phyloP scores from a whole-genome alignment of 495 filamentous ascomycete genomes.

The Cryomyces antarcticus region DNA sequence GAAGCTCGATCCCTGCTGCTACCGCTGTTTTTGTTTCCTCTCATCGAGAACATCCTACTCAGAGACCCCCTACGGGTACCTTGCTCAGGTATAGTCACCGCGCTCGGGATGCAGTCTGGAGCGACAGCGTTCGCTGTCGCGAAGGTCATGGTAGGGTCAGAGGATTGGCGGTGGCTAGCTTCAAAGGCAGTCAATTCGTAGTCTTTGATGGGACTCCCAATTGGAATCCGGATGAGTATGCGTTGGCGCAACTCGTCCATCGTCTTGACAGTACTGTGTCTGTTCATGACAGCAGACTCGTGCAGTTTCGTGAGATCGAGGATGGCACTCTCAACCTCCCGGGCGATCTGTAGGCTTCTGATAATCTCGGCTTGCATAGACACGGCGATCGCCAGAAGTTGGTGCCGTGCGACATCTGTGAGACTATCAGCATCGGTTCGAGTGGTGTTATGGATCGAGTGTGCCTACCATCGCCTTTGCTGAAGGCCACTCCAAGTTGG shows the following conservation, averaged over 20 bases:
- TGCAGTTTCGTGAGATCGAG: slow-evolving; percentile 23
- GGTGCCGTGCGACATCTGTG: slow-evolving; percentile 11
- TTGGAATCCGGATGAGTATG: slow-evolving; percentile 8
- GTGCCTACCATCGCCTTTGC: slow-evolving; percentile 21
- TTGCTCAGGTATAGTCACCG: neutral
- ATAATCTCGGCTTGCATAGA: slow-evolving; percentile 24
- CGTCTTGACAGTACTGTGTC: slow-evolving; percentile 12
- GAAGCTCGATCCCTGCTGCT: too few relatives aligned
- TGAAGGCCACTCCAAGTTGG: slow-evolving; percentile 16
- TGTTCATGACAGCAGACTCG: slow-evolving; percentile 15
- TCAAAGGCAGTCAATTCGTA: too few relatives aligned
- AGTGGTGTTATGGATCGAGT: neutral
- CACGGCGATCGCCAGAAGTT: slow-evolving; percentile 26
- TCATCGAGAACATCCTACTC: too few relatives aligned
- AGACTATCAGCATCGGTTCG: neutral
- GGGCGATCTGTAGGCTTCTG: slow-evolving; percentile 21
- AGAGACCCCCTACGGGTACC: too few relatives aligned
- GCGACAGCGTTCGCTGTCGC: neutral
- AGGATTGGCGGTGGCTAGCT: too few relatives aligned
- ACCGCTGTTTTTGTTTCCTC: too few relatives aligned
- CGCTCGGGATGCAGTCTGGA: slow-evolving; percentile 4
- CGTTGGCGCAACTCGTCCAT: slow-evolving; percentile 21
- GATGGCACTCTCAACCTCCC: slow-evolving; percentile 15
- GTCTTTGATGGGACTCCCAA: slow-evolving; percentile 1
- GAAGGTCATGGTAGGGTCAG: neutral